Evolutionary conservation across 1,284 basidiomycete genomes (phyloP).

Genomic region (Earliella scabrosa): DNA sequence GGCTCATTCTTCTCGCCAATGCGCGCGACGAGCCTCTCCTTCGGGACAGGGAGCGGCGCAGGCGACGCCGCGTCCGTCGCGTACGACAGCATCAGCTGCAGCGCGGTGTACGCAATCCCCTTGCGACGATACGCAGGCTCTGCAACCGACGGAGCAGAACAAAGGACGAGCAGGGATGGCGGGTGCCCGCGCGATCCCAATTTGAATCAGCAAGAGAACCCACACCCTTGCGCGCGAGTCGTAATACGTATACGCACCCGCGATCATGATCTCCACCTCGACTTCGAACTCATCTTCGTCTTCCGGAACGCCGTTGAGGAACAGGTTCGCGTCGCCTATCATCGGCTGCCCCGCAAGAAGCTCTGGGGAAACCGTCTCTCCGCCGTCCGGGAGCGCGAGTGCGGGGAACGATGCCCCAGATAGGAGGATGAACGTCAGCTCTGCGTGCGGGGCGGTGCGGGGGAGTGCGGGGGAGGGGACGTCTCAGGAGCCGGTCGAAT

Average conservation of each 20-base stretch:
- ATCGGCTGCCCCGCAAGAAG: constrained; percentile 61
- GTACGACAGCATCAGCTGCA: constrained; percentile 69
- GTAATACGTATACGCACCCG: constrained; percentile 52
- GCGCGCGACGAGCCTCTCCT: constrained; percentile 53
- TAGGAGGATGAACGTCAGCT: constrained; percentile 61
- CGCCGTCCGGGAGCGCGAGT: constrained; percentile 31
- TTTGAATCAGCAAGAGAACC: no score
- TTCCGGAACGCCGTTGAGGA: constrained; percentile 68
- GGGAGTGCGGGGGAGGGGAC: background rate
- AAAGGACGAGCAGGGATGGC: background rate
- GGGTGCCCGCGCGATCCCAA: background rate
- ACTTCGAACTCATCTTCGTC: constrained; percentile 53
- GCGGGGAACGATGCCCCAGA: constrained; percentile 1
- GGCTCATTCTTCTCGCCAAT: constrained; percentile 56
- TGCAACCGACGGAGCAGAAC: constrained; percentile 30
- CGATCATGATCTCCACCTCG: constrained; percentile 87
- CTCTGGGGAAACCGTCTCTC: constrained; percentile 31
- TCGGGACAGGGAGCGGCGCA: constrained; percentile 41
- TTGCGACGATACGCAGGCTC: constrained; percentile 65
- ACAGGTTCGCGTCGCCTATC: constrained; percentile 94
- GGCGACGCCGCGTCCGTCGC: constrained; percentile 43
- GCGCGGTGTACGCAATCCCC: constrained; percentile 69
- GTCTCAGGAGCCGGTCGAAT: constrained; percentile 4
- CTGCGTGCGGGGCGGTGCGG: constrained; percentile 39
- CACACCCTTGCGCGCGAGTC: no score